Percentiles rank a stretch among this genome's conserved stretches.
Evolutionary conservation across 1,139 yeast genomes (phyloP).

Genomic region (Spencermartinsiella ligniputridi): DNA sequence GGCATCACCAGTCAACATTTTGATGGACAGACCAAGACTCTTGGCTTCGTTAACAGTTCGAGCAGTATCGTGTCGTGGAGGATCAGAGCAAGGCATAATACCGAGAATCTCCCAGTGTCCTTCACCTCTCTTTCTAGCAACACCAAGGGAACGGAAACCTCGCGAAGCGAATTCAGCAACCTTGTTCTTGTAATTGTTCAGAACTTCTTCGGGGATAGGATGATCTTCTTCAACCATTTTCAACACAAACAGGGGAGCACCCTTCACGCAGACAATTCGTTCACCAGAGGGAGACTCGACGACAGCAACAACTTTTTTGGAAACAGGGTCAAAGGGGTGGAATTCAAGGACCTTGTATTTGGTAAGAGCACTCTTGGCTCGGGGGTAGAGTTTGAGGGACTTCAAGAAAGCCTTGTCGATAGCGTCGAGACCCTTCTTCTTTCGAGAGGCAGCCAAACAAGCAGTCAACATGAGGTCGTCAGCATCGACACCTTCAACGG

Average conservation of each 20-base stretch:
- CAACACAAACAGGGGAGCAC: conserved; percentile 68
- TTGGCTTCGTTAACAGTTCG: conserved; percentile 64
- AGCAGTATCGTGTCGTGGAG: conserved; percentile 72
- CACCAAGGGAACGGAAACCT: conserved; percentile 73
- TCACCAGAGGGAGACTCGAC: conserved; percentile 67
- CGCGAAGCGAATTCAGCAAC: conserved; percentile 70
- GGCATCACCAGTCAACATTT: conserved; percentile 75
- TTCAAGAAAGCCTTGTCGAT: conserved; percentile 96
- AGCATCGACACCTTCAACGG: conserved; percentile 98
- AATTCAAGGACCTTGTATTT: conserved; percentile 64
- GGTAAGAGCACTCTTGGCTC: conserved; percentile 53
- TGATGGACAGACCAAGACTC: conserved; percentile 59
- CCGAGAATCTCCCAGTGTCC: conserved; percentile 72
- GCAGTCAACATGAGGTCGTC: conserved; percentile 98
- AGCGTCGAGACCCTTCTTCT: conserved; percentile 98
- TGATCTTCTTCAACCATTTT: conserved; percentile 68
- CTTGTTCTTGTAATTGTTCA: conserved; percentile 62
- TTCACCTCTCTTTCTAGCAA: conserved; percentile 68
- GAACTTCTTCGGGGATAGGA: conserved; percentile 59
- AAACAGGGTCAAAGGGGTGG: conserved; percentile 70
- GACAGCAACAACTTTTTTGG: conserved; percentile 66
- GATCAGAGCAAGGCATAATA: conserved; percentile 71
- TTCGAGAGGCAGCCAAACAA: conserved; percentile 97
- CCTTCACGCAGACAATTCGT: conserved; percentile 64
- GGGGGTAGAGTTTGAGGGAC: conserved; percentile 62